Evolutionary conservation across 2,329 filamentous ascomycete species (phyloP), one percentile per base, ranked within the genome.

Genomic region (Calonectria multiphialidica): DNA sequence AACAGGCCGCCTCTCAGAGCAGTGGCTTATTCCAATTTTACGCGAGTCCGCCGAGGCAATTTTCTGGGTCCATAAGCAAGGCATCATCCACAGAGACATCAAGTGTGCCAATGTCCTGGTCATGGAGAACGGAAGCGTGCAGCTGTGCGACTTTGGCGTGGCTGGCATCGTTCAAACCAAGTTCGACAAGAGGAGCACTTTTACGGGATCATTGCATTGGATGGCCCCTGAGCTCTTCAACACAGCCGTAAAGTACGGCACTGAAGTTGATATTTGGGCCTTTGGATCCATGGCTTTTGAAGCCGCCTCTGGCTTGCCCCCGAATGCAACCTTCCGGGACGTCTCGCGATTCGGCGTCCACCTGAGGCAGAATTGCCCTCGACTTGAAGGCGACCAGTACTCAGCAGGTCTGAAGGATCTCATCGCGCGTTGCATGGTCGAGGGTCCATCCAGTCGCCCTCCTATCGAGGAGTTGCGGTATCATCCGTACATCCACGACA

Each of bases 71-170:
- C 92, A 94, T 75, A 87, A 89, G 42, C 89, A 91, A 74, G 92
- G 91, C 61, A 93, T 94, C 76, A 93, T 94, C 72, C 92, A 94
- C 79, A 88, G 92, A 76, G 92, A 94, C 81, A 90, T 94, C 83
- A 94, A 94, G 81, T 93, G 92, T 82, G 94, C 94, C 75, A 97
- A 97, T 79, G 92, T 97, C 37, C 88, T 96, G 66, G 91, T 97
- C 73, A 94, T 92, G 6, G 94, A 96, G 82, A 88, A 91, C 44
- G 94, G 94, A 30, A 87, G 90, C 33, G 93, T 97, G 8, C 94
- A 97, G 82, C 89, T 97, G 37, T 95, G 94, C 80, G 94, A 97
- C 80, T 97, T 97, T 82, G 94, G 95, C 75, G 94, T 97, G 53
- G 93, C 94, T 33, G 94, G 93, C 50, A 90, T 95, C 57, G 90